Base-by-base conservation (phyloP, 768 basidiomycete species). In the Leccinum subtestaceum region DNA sequence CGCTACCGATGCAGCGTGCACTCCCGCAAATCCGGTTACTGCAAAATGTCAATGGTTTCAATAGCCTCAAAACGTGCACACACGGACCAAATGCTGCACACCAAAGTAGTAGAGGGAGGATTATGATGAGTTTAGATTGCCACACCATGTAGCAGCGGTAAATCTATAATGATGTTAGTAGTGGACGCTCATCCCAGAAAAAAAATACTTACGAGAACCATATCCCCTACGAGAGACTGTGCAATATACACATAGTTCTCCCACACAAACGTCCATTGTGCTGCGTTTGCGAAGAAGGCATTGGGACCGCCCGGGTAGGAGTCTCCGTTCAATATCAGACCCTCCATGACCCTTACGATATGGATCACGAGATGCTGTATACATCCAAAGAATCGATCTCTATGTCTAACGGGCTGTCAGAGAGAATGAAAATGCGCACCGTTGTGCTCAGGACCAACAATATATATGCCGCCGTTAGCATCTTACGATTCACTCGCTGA, bases 61-160 rank as follows among this genome's bases (percentile, higher is more conserved):
- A 15, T 11, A 10, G 5, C 36, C 36, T 12, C 12, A 15, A 1
- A 29, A 25, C 53, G 0, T 17, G 45, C 2, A 25, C 5, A 27
- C 49, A 5, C 72, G 15, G 60, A 72, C 75, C 58, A 8, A 50
- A 62, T 12, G 70, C 57, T n/a, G 53, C 60, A 52, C 60, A 64
- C 74, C 74, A 76, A 36, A 72, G 56, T 9, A 75, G 32, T 11
- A 17, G 19, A 3, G 75, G 75, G 2, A 75, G 2, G 4, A 71
- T 25, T 53, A 76, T 66, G n/a, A 71, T 31, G 2, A 53, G 58
- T 11, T 65, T 54, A 7, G 65, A 68, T 25, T 69, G 72, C 74
- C 74, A 76, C n/a, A 71, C 72, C 13, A 67, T 65, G 29, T 75
- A 75, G 46, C 64, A 68, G 2, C 71, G 68, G 48, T 68, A 72